Conservation (phyloP, 257 asterid genomes). For the Nicotiana noctiflora region DNA sequence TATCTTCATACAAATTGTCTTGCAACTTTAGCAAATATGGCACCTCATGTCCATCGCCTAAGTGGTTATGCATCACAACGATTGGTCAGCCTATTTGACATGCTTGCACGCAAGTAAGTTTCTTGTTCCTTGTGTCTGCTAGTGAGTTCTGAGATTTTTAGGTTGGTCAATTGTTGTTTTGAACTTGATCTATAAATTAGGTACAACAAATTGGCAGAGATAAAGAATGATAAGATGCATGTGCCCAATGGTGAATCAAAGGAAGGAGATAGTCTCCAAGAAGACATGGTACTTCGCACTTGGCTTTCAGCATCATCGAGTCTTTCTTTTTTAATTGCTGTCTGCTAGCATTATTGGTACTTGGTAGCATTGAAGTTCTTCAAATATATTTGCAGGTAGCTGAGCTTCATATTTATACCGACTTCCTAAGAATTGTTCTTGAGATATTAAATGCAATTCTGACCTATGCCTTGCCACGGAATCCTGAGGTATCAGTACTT, state of each 20-base stretch:
- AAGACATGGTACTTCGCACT: constrained; percentile 52
- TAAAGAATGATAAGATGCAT: constrained; percentile 68
- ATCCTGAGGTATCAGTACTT: constrained; percentile 67
- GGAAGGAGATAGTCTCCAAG: constrained; percentile 61
- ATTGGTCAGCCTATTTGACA: constrained; percentile 91
- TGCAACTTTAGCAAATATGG: constrained; percentile 91
- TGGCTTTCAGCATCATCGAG: background rate
- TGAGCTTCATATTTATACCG: constrained; percentile 76
- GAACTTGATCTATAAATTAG: constrained; percentile 28
- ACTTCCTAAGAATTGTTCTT: constrained; percentile 83
- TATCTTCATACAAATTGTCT: constrained; percentile 91
- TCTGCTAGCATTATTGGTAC: constrained; percentile 4
- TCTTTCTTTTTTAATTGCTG: background rate
- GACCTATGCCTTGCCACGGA: constrained; percentile 74
- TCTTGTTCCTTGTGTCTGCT: constrained; percentile 5
- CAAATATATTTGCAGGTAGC: constrained; percentile 47
- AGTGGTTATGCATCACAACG: constrained; percentile 92
- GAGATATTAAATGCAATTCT: constrained; percentile 80
- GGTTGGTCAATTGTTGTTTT: constrained; percentile 2
- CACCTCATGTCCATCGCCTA: constrained; percentile 81
- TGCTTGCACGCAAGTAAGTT: constrained; percentile 97
- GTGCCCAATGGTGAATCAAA: constrained; percentile 45
- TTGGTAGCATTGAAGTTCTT: background rate
- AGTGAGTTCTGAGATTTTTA: background rate
- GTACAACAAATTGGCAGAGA: constrained; percentile 93